Percentiles rank a stretch among this genome's conserved stretches.
phyloP scores from a whole-genome alignment of 2,329 filamentous ascomycete species.

The Clonostachys chloroleuca region DNA sequence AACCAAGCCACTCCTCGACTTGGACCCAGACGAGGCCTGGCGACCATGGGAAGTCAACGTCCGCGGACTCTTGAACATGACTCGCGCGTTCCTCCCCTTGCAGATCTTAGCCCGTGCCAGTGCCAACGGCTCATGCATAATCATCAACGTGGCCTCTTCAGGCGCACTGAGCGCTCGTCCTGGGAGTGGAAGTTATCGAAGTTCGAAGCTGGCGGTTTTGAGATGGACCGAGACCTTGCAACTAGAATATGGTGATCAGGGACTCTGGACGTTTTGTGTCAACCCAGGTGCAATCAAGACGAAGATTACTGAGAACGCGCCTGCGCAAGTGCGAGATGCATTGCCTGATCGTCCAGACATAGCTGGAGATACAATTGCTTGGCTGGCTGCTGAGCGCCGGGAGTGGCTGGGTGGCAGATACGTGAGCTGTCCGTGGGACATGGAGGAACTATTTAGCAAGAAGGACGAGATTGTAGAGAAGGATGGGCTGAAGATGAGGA shows the following conservation, averaged over 20 bases:
- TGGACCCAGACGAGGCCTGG: conserved; percentile 10
- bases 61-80: conserved; percentile 9
- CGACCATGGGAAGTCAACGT: conserved; percentile 12
- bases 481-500: conserved; percentile 25
- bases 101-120: conserved; percentile 3
- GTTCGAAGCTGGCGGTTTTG: conserved; percentile 41
- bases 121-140: conserved; percentile 12
- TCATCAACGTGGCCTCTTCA: conserved; percentile 39
- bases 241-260: conserved; percentile 35
- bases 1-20: conserved; percentile 7
- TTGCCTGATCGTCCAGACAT: conserved; percentile 11
- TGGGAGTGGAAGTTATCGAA: conserved; percentile 35
- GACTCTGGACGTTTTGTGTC: conserved; percentile 29
- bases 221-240: conserved; percentile 42
- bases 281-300: conserved; percentile 32
- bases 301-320: conserved; percentile 13
- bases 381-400: conserved; percentile 17
- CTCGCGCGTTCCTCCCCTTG: conserved; percentile 10
- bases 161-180: conserved; percentile 26
- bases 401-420: conserved; percentile 29
- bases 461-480: conserved; percentile 22
- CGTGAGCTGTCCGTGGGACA: conserved; percentile 28
- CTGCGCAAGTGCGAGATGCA: conserved; percentile 6
- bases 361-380: conserved; percentile 14
- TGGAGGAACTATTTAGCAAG: conserved; percentile 23